phyloP scores from a whole-genome alignment of 1,284 basidiomycete species.

The Heterobasidion irregulare region DNA sequence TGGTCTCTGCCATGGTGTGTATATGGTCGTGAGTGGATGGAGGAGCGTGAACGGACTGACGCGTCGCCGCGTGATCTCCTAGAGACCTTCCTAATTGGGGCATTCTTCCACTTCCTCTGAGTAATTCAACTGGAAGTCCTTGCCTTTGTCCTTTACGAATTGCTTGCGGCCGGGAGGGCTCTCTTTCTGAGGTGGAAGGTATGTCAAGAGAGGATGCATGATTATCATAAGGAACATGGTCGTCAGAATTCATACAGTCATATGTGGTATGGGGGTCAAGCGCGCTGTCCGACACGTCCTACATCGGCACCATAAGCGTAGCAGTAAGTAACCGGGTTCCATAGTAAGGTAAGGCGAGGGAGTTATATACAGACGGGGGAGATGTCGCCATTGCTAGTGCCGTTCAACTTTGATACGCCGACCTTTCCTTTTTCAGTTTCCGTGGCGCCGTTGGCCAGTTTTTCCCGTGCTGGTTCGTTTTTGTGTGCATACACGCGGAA shows the following conservation, averaged over 20 bases:
- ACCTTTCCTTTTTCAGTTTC: constrained; percentile 5
- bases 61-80: constrained; percentile 27
- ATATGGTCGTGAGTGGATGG: constrained; percentile 9
- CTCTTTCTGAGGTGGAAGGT: neutral
- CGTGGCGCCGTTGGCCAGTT: constrained; percentile 2
- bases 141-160: neutral
- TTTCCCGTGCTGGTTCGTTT: constrained; percentile 2
- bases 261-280: constrained; percentile 6
- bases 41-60: constrained; percentile 43
- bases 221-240: neutral
- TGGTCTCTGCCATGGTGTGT: constrained; percentile 53
- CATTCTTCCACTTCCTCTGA: constrained; percentile 7
- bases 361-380: constrained; percentile 45
- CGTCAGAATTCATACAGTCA: constrained; percentile 6
- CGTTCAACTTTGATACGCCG: constrained; percentile 6
- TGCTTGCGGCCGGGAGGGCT: neutral
- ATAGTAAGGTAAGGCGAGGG: constrained; percentile 20
- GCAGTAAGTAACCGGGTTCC: constrained; percentile 30
- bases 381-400: constrained; percentile 17
- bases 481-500: constrained; percentile 3
- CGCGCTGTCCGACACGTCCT: too few species aligned
- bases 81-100: constrained; percentile 18
- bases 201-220: neutral
- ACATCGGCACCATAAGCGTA: constrained; percentile 23
- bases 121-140: neutral